Base-by-base conservation (phyloP, 257 asterid species). In the Solanum chiquidenum region DNA sequence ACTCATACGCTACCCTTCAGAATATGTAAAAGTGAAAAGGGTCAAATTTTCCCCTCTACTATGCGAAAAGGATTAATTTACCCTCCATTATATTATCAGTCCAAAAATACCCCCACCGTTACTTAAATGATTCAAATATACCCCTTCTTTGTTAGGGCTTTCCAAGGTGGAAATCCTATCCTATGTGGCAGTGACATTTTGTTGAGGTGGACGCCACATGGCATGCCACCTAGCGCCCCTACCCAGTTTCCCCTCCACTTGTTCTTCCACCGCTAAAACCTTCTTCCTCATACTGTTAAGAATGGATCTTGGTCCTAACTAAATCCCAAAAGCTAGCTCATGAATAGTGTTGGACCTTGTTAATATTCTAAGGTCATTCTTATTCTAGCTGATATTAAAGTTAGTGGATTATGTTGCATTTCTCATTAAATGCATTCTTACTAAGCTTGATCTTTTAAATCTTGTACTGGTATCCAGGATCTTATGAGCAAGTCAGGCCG, bases 401-500 rank as follows among this genome's bases (percentile, higher is more conserved):
- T 75, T 38, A 27, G 40, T 29, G 42, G 27, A 52, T 80, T 29
- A 46, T 80, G 42, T 80, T 49, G 69, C 68, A 49, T 80, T 16
- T 79, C 40, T 46, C 68, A 3, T 46, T 46, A 80, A 49, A 46
- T 80, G 85, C 20, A 9, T 52, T 31, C 21, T 49, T 9, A 49
- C 85, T 80, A 49, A 10, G 68, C 69, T 49, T 16, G 44, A 52
- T 55, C 4, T 20, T 55, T 55, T 55, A 55, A 55, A 64, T 85
- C 71, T 85, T 52, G n/a, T 73, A 80, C 33, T 64, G 42, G 37
- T 75, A 31, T 88, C 31, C 87, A 97, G 98, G 96, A 95, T 89
- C 92, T 92, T 68, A 89, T 92, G 49, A 88, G 90, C 73, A 89
- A 89, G 90, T 94, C 88, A 85, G 98, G 96, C 86, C 97, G 88